Evolutionary conservation across 768 basidiomycete species (phyloP).

Genomic region (Tricholoma saponaceum): DNA sequence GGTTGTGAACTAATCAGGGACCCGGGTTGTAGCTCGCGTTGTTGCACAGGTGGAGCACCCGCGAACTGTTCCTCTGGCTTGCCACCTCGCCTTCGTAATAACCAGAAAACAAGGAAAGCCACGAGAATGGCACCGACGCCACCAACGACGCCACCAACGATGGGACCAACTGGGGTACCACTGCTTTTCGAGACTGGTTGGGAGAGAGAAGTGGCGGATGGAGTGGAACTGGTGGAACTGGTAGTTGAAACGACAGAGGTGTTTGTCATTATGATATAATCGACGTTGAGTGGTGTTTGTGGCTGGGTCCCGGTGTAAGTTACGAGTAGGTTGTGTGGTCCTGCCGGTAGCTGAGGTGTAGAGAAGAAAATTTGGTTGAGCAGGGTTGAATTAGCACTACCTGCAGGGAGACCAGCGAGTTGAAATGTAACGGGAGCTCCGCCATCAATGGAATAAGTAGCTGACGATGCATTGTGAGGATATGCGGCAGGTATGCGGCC

Average conservation of each 20-base stretch:
- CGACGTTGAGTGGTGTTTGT: constrained; percentile 22
- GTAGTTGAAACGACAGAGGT: background rate
- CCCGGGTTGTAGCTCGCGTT: no score
- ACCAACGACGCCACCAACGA: constrained; percentile 19
- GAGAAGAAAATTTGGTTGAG: constrained; percentile 24
- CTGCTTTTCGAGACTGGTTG: background rate
- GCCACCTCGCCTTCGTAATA: no score
- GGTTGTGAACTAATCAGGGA: no score
- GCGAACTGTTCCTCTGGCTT: no score
- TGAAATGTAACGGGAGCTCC: constrained; percentile 13
- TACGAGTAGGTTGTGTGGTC: constrained; percentile 20
- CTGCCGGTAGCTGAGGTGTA: constrained; percentile 14
- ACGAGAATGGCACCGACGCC: constrained; percentile 10
- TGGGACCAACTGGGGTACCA: constrained; percentile 11
- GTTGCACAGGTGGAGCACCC: no score
- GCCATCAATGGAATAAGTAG: constrained; percentile 19
- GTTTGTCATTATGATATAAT: constrained; percentile 21
- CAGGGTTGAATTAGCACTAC: constrained; percentile 1
- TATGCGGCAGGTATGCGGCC: constrained; percentile 7
- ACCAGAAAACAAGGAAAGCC: background rate
- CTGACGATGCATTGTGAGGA: constrained; percentile 1
- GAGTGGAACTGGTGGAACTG: background rate
- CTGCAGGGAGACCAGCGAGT: constrained; percentile 15
- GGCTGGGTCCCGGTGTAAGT: constrained; percentile 15
- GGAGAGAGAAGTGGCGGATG: background rate